Conservation (phyloP, 495 filamentous ascomycete species). For the Hyaloscypha variabilis region DNA sequence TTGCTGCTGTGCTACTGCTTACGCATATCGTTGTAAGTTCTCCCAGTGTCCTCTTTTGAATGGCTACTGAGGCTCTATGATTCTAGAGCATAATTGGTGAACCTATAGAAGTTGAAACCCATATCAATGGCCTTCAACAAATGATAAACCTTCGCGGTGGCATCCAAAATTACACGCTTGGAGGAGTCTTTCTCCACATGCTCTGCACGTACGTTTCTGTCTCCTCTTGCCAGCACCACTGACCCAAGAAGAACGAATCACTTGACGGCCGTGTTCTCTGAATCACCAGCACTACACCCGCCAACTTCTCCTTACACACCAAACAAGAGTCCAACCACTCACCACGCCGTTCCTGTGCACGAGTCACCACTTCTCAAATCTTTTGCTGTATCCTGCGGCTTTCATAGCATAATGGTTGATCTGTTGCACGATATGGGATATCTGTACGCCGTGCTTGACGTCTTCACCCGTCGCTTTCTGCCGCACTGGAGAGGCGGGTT, state of each 20-base stretch:
- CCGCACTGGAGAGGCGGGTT: conserved; percentile 8
- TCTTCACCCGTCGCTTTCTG: conserved; percentile 14
- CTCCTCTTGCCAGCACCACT: neutral
- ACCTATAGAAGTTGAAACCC: conserved; percentile 13
- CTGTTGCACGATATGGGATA: conserved; percentile 18
- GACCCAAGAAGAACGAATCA: conserved; percentile 22
- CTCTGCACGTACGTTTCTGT: conserved; percentile 22
- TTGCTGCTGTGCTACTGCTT: conserved; percentile 21
- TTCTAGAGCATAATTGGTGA: conserved; percentile 20
- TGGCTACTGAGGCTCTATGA: too few relatives aligned
- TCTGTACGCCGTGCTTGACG: conserved; percentile 15
- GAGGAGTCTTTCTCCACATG: conserved; percentile 27
- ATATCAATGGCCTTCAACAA: conserved; percentile 22
- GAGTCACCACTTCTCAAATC: conserved; percentile 12
- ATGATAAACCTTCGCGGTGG: conserved; percentile 24
- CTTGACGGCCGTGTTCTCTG: conserved; percentile 22
- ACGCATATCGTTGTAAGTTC: conserved; percentile 21
- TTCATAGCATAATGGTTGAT: conserved; percentile 11
- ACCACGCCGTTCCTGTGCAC: neutral
- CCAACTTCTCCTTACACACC: neutral
- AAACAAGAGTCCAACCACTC: conserved; percentile 2
- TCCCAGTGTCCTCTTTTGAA: neutral
- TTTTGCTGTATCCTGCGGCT: conserved; percentile 12
- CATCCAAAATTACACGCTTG: conserved; percentile 16
- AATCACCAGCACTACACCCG: conserved; percentile 9